A percentile compares a stretch with the other conserved stretches of the same genome.
Conservation (phyloP, 2,329 filamentous ascomycete genomes). For the Xylaria sp. region DNA sequence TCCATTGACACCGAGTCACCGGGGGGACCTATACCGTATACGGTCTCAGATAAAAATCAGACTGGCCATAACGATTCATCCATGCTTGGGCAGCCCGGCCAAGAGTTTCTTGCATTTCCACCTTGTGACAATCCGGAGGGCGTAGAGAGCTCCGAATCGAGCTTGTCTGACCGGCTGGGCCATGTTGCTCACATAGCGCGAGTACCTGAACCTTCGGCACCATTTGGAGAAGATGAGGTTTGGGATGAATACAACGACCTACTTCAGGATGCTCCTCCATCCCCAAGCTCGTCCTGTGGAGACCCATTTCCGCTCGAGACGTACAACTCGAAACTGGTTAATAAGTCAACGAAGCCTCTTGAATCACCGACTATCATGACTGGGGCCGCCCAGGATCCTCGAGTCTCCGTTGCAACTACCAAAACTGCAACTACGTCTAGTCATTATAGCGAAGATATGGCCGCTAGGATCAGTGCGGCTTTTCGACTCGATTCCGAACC, state of each 20-base stretch:
- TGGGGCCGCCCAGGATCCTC: constrained; percentile 45
- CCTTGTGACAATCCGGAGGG: constrained; percentile 77
- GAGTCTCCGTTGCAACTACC: constrained; percentile 51
- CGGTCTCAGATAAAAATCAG: constrained; percentile 34
- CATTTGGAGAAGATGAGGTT: constrained; percentile 82
- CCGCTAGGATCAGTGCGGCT: constrained; percentile 62
- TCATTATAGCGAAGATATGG: constrained; percentile 66
- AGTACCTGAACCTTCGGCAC: constrained; percentile 69
- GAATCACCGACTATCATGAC: constrained; percentile 61
- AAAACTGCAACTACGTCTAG: constrained; percentile 59
- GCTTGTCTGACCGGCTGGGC: constrained; percentile 72
- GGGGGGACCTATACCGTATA: neutral
- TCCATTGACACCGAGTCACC: constrained; percentile 50
- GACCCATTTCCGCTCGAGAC: constrained; percentile 67
- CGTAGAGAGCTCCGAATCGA: constrained; percentile 68
- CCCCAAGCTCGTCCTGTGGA: constrained; percentile 67
- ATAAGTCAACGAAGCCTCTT: constrained; percentile 52
- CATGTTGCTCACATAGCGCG: constrained; percentile 73
- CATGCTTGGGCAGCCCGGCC: constrained; percentile 48
- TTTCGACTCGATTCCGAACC: constrained; percentile 56
- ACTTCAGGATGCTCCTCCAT: constrained; percentile 72
- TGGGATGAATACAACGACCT: constrained; percentile 97
- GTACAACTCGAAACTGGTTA: constrained; percentile 55
- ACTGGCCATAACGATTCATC: constrained; percentile 37
- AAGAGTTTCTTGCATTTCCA: constrained; percentile 80